A percentile compares a stretch with the other conserved stretches of the same genome.
These are phyloP conservation scores for Solanum raphanifolium DNA, from an alignment of 257 asterid genomes.

Conservation along the genomic window DNA sequence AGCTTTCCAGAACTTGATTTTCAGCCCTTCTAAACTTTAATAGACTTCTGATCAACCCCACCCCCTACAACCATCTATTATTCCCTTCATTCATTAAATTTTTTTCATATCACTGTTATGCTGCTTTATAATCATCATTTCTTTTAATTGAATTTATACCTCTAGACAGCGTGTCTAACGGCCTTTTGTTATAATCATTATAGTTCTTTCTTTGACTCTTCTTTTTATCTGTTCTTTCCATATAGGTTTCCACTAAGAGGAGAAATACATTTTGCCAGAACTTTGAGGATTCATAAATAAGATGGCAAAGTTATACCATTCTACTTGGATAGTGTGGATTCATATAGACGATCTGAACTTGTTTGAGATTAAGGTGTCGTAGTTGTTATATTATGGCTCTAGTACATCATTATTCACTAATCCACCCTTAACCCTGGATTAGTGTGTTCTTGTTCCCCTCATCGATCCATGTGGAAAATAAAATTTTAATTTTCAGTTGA, in stretches of 20 bases:
- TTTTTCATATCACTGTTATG: not conserved
- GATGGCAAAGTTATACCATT: too few species aligned
- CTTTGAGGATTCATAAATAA: not conserved
- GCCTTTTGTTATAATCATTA: not conserved
- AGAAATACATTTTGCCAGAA: not conserved
- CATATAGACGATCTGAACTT: not conserved
- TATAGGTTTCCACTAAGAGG: not conserved
- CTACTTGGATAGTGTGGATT: too few species aligned
- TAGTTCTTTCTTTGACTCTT: not conserved
- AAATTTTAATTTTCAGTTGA: not conserved
- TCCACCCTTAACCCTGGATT: not conserved
- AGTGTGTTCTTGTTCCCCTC: not conserved
- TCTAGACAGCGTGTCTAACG: not conserved
- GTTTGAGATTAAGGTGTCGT: not conserved
- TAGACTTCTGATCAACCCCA: not conserved
- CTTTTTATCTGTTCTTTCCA: not conserved
- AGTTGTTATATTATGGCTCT: not conserved
- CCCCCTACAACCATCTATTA: not conserved
- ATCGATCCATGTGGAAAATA: not conserved
- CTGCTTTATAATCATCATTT: not conserved
- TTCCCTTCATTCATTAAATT: not conserved
- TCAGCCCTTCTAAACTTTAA: not conserved
- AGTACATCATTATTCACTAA: not conserved
- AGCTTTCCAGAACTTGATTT: not conserved
- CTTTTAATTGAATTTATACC: not conserved